Base-by-base conservation (phyloP, 768 basidiomycete genomes). In the Nevesoporus exiguus region DNA sequence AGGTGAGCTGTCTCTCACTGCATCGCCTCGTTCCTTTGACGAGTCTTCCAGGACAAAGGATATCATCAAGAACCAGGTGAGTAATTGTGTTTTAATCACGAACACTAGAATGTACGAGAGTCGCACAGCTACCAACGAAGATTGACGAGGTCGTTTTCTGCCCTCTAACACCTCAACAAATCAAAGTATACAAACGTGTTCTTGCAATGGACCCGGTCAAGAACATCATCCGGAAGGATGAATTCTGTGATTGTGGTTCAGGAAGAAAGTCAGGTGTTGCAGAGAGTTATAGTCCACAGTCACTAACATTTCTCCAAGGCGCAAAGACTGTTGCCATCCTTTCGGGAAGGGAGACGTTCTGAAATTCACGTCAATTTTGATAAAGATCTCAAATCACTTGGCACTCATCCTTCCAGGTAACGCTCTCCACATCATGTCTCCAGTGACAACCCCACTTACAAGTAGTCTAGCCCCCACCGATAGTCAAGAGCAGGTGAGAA, bases 121-220 rank as follows among this genome's bases (percentile, higher is more conserved):
- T 57, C 43, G 14, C 36, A 3, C 61, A 95, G 88, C 77, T 98
- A 3, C 96, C 96, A 1, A 77, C 78, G 56, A 99, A 99, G 74
- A 80, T 80, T 0, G 96, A 99, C 60, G 77, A 93, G 64, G 89
- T 98, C 14, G 92, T 97, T 6, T 96, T 98, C 63, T 99, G 96
- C 64, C 95, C 93, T 15, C 73, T 98, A 46, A 89, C 89, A 0
- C 54, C 73, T 0, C 76, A 72, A 33, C 95, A 97, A 70, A 80
- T 84, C 27, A 65, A 69, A 15, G 89, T 85, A 1, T 96, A 97
- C 69, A 87, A 82, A 59, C 77, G 79, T 6, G 76, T 95, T 31
- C 72, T 95, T 22, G 70, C 69, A n/a, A 82, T 80, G 61, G 74
- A 77, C 7, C 76, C 81, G 6, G 80, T 97, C 9, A 83, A 89